Base-by-base conservation (phyloP, 305 asterid species). In the Salvia sclarea region DNA sequence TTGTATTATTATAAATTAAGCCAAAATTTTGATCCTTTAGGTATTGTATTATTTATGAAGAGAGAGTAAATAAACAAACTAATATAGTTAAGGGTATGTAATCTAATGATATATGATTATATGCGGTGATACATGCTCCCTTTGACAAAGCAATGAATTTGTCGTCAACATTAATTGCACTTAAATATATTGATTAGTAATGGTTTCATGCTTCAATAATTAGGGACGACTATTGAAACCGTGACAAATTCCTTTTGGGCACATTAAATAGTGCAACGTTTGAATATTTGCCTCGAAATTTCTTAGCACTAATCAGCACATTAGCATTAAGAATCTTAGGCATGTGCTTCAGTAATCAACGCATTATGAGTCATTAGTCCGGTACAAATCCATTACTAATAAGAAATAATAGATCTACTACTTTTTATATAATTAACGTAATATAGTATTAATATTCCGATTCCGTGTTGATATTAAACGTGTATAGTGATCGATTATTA, bases 341-440 rank as follows among this genome's bases (percentile, higher is more conserved):
- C 72, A 67, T 55, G 72, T 67, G 72, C 64, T 67, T 67, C 72
- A 55, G 14, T 62, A 25, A 55, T 41, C 53, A 24, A 21, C 41
- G 59, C 58, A 64, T 30, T 28, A 67, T 8, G 24, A 33, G 1
- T 28, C 40, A 14, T 1, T 55, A 28, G 13, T n/a, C 13, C 2
- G 30, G 38, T 37, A 66, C 60, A 18, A 40, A 10, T 50, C 60
- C 60, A 64, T 43, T 64, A 20, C 38, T 63, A 44, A 3, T 63
- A 24, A 45, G 2, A 45, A 18, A 18, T 12, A 35, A 35, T 5
- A 35, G 8, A 16, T 14, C n/a, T n/a, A n/a, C n/a, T n/a, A 1
- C 20, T 44, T 14, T 14, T 1, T 25, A 43, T 43, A n/a, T 40
- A 41, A 41, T 11, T 13, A 5, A 41, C 6, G 47, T n/a, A 6